A percentile compares a stretch with the other conserved stretches of the same genome.
phyloP scores from a whole-genome alignment of 2,329 filamentous ascomycete species.

The Penicillium occitanis region DNA sequence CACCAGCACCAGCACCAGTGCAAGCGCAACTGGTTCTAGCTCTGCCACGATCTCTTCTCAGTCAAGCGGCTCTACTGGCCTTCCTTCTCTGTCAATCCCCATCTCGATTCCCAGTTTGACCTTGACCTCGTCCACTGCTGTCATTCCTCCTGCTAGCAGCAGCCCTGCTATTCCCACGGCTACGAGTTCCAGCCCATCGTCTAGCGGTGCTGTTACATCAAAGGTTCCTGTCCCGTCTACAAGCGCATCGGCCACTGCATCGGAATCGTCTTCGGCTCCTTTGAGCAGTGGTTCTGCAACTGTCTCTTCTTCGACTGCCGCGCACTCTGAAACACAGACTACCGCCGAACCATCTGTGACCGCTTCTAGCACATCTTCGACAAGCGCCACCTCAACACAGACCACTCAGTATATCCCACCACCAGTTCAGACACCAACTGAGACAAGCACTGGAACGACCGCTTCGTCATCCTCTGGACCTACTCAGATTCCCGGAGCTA shows the following conservation, averaged over 20 bases:
- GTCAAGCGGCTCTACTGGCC: conserved; percentile 11
- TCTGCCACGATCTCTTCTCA: conserved; percentile 12
- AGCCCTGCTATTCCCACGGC: conserved; percentile 15
- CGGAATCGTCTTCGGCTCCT: conserved; percentile 2
- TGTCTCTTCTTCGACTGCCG: background rate
- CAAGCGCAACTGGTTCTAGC: conserved; percentile 15
- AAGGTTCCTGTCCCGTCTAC: background rate
- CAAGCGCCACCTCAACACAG: conserved; percentile 17
- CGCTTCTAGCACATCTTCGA: conserved; percentile 1
- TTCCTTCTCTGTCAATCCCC: conserved; percentile 15
- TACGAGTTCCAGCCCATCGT: conserved; percentile 15
- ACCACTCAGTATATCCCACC: conserved; percentile 25
- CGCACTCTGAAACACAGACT: conserved; percentile 22
- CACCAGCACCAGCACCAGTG: background rate
- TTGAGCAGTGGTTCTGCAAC: background rate
- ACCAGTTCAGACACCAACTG: conserved; percentile 25
- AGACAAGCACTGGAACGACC: conserved; percentile 35
- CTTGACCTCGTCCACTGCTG: conserved; percentile 14
- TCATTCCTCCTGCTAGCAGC: conserved; percentile 18
- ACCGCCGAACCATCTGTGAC: background rate
- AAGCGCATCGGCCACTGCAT: conserved; percentile 4
- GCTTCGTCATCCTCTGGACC: conserved; percentile 52
- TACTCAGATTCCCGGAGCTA: conserved; percentile 68
- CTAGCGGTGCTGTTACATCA: conserved; percentile 4
- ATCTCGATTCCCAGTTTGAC: conserved; percentile 17